A percentile compares a stretch with the other conserved stretches of the same genome.
Conservation (phyloP, 345 rosid species). For the Diplotaxis tenuifolia region DNA sequence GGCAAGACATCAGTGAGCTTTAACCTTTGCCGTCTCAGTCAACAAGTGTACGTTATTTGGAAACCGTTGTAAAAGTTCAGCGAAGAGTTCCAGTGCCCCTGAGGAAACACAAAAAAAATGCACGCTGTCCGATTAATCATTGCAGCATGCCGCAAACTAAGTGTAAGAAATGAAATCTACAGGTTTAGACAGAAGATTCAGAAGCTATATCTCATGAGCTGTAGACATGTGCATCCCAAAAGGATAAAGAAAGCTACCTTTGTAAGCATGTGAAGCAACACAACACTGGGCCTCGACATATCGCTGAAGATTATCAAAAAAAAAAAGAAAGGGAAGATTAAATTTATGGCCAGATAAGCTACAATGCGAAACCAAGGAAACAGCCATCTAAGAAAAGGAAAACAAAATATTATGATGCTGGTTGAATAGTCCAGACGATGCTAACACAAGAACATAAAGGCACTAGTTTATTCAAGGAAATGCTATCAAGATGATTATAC, state of each 20-base stretch:
- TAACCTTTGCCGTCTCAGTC: slow-evolving; percentile 96
- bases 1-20: slow-evolving; percentile 7
- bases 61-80: slow-evolving; percentile 84
- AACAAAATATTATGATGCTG: not conserved
- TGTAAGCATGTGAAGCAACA: slow-evolving; percentile 87
- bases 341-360: not conserved
- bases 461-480: not conserved
- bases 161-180: not conserved
- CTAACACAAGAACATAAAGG: slow-evolving; percentile 6
- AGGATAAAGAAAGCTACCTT: slow-evolving; percentile 51
- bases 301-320: slow-evolving; percentile 46
- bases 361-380: not conserved
- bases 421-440: not conserved
- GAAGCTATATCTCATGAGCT: not conserved
- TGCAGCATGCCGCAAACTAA: not conserved
- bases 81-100: slow-evolving; percentile 90
- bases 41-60: slow-evolving; percentile 81
- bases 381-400: not conserved
- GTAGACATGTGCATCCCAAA: slow-evolving; percentile 3
- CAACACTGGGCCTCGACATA: slow-evolving; percentile 97
- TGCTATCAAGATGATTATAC: not conserved
- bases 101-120: slow-evolving; percentile 21
- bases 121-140: not conserved
- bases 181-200: not conserved
- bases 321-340: not conserved